phyloP scores from a whole-genome alignment of 495 filamentous ascomycete genomes.

The Penicillium arizonense region DNA sequence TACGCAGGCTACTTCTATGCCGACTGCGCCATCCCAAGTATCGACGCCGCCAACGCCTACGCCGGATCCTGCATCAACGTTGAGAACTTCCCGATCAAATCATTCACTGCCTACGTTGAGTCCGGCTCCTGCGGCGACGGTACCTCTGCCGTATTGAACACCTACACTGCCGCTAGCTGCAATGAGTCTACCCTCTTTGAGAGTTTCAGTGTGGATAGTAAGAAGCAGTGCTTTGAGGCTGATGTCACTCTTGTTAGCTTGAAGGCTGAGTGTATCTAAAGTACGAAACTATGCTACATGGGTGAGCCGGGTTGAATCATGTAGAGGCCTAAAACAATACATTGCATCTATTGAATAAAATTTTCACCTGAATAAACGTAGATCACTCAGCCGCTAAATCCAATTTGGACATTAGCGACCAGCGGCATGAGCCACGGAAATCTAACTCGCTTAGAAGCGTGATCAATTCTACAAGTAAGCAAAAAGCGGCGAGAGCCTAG shows the following conservation, averaged over 20 bases:
- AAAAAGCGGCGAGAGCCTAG: too few relatives aligned
- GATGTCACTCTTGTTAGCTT: slow-evolving; percentile 18
- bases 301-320: too few relatives aligned
- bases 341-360: too few relatives aligned
- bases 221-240: slow-evolving; percentile 20
- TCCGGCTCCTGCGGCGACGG: slow-evolving; percentile 17
- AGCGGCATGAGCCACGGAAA: too few relatives aligned
- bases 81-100: slow-evolving; percentile 22
- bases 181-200: slow-evolving; percentile 8
- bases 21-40: slow-evolving; percentile 9
- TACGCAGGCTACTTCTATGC: slow-evolving; percentile 16
- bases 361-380: too few relatives aligned
- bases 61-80: slow-evolving; percentile 18
- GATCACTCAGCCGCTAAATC: too few relatives aligned
- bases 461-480: too few relatives aligned
- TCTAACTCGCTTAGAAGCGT: too few relatives aligned
- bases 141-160: slow-evolving; percentile 16
- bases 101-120: slow-evolving; percentile 17
- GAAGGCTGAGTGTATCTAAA: slow-evolving; percentile 51
- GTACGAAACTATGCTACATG: too few relatives aligned
- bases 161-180: slow-evolving; percentile 18
- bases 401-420: too few relatives aligned
- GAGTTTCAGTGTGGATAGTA: slow-evolving; percentile 7
- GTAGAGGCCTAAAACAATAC: too few relatives aligned
- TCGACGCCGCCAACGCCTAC: slow-evolving; percentile 11